phyloP scores from a whole-genome alignment of 495 filamentous ascomycete genomes.

The Gamarada debralockiae region DNA sequence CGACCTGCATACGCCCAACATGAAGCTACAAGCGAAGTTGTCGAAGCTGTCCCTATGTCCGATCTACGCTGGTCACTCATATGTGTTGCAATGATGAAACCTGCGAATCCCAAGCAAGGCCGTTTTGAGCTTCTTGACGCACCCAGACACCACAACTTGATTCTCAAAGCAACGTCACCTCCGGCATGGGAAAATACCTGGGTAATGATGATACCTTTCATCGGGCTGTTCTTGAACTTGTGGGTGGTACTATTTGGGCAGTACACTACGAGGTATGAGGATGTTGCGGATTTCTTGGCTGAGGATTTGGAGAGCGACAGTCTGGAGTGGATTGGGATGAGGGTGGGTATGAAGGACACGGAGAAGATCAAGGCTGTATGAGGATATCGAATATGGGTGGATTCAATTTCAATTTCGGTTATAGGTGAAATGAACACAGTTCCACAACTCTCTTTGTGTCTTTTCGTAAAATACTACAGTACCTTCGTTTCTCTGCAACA shows the following conservation, averaged over 20 bases:
- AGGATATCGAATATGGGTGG: no score
- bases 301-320: constrained; percentile 16
- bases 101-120: constrained; percentile 3
- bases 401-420: no score
- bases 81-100: constrained; percentile 1
- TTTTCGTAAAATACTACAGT: no score
- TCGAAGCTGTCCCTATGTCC: not conserved
- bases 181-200: constrained; percentile 8
- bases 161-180: constrained; percentile 6
- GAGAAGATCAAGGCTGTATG: constrained; percentile 29
- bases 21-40: not conserved
- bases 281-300: constrained; percentile 13
- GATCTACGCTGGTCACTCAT: constrained; percentile 14
- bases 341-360: constrained; percentile 28
- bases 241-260: not conserved
- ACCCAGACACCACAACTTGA: not conserved
- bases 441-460: no score
- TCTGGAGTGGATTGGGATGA: constrained; percentile 12
- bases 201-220: constrained; percentile 1
- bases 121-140: constrained; percentile 5
- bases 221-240: constrained; percentile 6
- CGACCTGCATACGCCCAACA: constrained; percentile 1
- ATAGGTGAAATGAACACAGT: no score
- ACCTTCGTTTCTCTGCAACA: no score
- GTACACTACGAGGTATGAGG: constrained; percentile 6